These are phyloP conservation scores for Musa acuminata DNA, from an alignment of 176 grass and related monocot genomes.

Conservation along the genomic window DNA sequence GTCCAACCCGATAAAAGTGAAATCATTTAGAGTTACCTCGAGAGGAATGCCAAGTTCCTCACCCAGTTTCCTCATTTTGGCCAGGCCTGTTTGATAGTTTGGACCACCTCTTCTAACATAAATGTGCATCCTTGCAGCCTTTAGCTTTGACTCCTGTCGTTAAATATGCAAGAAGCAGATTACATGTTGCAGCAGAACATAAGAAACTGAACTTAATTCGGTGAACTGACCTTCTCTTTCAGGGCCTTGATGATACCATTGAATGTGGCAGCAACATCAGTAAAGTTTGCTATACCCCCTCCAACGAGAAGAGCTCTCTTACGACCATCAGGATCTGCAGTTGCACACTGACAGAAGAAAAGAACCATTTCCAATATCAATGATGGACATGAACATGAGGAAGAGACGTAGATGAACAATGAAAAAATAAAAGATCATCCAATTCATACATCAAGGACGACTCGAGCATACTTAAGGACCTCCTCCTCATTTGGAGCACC, in stretches of 20 bases:
- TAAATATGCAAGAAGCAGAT: too few species aligned
- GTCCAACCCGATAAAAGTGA: too few species aligned
- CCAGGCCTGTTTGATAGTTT: conserved; percentile 75
- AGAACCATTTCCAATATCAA: conserved; percentile 1
- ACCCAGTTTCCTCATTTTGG: conserved; percentile 71
- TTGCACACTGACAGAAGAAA: conserved; percentile 27
- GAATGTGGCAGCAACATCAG: conserved; percentile 45
- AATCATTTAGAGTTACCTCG: conserved; percentile 34
- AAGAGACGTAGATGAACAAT: neutral
- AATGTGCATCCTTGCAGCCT: conserved; percentile 76
- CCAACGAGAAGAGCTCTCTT: conserved; percentile 47
- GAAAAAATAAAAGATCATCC: neutral
- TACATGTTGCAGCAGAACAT: neutral
- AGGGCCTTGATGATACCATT: conserved; percentile 44
- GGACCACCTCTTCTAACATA: conserved; percentile 82
- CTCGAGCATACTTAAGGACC: conserved; percentile 87
- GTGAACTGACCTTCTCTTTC: conserved; percentile 32
- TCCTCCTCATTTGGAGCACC: conserved; percentile 90
- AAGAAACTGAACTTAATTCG: neutral
- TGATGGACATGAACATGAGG: neutral
- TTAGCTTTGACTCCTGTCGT: conserved; percentile 64
- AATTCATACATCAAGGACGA: conserved; percentile 77
- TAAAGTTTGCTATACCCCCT: conserved; percentile 50
- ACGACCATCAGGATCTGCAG: conserved; percentile 40
- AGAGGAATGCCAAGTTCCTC: conserved; percentile 58